Conservation (phyloP, 371 early-diverging fungal genomes). For the Apophysomyces trapeziformis region DNA sequence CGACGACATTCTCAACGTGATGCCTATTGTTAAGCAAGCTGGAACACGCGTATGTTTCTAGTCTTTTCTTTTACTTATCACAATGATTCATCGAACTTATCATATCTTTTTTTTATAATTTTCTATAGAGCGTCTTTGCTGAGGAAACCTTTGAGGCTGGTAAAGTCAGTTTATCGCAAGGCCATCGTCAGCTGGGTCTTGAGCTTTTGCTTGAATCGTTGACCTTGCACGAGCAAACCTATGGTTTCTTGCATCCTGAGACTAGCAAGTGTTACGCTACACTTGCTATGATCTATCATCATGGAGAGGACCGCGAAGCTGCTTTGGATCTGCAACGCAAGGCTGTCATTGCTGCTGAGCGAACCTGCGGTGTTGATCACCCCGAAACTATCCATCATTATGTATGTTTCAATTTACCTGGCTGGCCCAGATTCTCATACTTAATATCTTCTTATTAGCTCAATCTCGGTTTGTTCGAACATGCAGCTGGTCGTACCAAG, state of each 20-base stretch:
- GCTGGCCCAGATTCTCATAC: background rate
- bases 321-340: slow-evolving; percentile 84
- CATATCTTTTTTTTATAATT: background rate
- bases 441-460: slow-evolving; percentile 41
- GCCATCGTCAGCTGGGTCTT: slow-evolving; percentile 76
- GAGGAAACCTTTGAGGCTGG: slow-evolving; percentile 92
- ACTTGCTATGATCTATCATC: slow-evolving; percentile 87
- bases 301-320: slow-evolving; percentile 74
- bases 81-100: background rate
- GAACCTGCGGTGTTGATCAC: slow-evolving; percentile 86
- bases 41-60: slow-evolving; percentile 41
- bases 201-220: slow-evolving; percentile 86
- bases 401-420: slow-evolving; percentile 43
- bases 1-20: slow-evolving; percentile 79
- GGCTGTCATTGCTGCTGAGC: slow-evolving; percentile 86
- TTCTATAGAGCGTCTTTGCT: slow-evolving; percentile 70
- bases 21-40: slow-evolving; percentile 85
- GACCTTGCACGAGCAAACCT: slow-evolving; percentile 89
- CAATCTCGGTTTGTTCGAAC: slow-evolving; percentile 89
- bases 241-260: slow-evolving; percentile 89
- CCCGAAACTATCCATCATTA: slow-evolving; percentile 91
- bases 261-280: slow-evolving; percentile 85
- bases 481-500: slow-evolving; percentile 74
- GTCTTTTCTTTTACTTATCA: background rate
- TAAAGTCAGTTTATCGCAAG: slow-evolving; percentile 79